These are phyloP conservation scores for Daucus carota DNA, from an alignment of 129 eudicot genomes.

Conservation along the genomic window DNA sequence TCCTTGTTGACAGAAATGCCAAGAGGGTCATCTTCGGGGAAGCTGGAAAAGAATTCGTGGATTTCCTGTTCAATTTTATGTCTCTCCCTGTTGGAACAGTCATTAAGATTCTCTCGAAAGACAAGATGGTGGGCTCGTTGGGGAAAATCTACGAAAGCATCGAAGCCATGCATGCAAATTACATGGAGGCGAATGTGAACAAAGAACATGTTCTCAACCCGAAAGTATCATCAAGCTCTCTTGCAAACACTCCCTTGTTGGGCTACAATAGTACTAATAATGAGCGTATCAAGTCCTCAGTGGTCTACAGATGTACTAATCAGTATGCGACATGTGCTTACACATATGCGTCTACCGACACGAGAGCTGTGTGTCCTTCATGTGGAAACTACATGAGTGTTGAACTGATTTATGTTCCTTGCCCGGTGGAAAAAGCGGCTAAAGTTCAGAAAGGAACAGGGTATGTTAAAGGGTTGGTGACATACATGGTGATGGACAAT, in stretches of 20 bases:
- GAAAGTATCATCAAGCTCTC: background rate
- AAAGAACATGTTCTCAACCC: background rate
- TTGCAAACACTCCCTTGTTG: background rate
- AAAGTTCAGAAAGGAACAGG: background rate
- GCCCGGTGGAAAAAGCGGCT: background rate
- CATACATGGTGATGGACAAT: background rate
- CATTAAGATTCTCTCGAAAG: background rate
- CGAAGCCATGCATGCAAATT: background rate
- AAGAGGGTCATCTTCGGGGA: conserved; percentile 35
- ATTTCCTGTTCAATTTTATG: conserved; percentile 12
- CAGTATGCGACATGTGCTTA: too few species aligned
- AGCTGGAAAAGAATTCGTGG: conserved; percentile 27
- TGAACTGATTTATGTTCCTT: background rate
- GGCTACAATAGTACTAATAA: background rate
- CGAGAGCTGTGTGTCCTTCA: background rate
- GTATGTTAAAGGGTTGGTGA: background rate
- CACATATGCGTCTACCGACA: background rate
- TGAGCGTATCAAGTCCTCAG: background rate
- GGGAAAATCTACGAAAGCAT: background rate
- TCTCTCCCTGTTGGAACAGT: background rate
- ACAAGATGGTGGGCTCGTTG: background rate
- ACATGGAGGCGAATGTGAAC: background rate
- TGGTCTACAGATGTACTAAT: background rate
- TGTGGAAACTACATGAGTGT: background rate
- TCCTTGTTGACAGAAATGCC: background rate